These are phyloP conservation scores for Tuber aestivum DNA, from an alignment of 495 filamentous ascomycete species.

Conservation along the genomic window DNA sequence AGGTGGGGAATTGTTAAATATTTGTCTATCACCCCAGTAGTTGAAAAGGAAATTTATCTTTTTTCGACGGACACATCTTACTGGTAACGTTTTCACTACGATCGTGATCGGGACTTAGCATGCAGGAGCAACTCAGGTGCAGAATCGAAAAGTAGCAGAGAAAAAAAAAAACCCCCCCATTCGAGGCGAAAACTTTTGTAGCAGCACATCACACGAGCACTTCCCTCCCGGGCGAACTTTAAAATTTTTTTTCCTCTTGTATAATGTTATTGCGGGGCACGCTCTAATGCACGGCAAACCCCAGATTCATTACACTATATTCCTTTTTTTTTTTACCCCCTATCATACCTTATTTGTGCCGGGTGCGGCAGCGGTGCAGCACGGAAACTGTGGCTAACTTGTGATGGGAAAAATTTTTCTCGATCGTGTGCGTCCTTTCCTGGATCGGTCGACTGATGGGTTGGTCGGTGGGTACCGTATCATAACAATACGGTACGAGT, in stretches of 20 bases:
- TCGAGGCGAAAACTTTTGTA: background rate
- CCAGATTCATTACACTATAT: background rate
- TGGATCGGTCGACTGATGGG: background rate
- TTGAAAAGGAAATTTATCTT: background rate
- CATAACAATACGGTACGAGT: no score
- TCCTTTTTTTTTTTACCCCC: background rate
- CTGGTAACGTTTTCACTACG: background rate
- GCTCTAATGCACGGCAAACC: background rate
- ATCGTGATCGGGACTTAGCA: background rate
- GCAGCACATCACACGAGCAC: background rate
- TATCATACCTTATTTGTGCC: background rate
- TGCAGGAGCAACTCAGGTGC: background rate
- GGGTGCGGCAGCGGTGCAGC: background rate
- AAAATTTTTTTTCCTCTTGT: background rate
- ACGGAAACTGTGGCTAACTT: background rate
- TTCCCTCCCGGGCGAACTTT: background rate
- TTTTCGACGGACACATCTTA: background rate
- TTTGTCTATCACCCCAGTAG: background rate
- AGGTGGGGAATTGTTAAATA: conserved; percentile 7
- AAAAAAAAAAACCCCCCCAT: background rate
- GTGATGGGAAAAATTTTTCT: background rate
- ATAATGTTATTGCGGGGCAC: background rate
- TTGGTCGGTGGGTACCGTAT: no score
- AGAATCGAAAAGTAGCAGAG: background rate
- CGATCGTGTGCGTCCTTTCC: background rate